These are phyloP conservation scores for Hansenula anomala DNA, from an alignment of 1,139 yeast genomes.

Conservation along the genomic window DNA sequence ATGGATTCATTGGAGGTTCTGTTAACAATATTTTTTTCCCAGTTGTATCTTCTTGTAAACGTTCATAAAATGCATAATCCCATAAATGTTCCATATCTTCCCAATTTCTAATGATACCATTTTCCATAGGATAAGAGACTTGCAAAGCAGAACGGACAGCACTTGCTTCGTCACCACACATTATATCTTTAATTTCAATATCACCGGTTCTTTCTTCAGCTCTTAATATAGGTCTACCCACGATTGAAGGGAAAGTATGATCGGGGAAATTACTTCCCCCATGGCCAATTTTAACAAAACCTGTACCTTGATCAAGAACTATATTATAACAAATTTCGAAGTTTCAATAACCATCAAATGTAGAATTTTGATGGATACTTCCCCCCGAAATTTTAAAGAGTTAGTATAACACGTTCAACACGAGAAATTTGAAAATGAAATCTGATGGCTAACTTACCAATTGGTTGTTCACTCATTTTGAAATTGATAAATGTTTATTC, in stretches of 20 bases:
- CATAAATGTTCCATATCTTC: slow-evolving; percentile 98
- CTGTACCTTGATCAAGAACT: slow-evolving; percentile 99
- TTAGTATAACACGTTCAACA: neutral
- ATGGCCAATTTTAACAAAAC: slow-evolving; percentile 91
- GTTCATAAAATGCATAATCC: slow-evolving; percentile 95
- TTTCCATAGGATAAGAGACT: slow-evolving; percentile 96
- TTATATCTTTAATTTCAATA: slow-evolving; percentile 79
- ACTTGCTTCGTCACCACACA: slow-evolving; percentile 97
- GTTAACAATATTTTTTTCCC: slow-evolving; percentile 84
- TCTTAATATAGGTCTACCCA: slow-evolving; percentile 94
- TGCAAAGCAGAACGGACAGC: slow-evolving; percentile 87
- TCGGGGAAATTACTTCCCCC: slow-evolving; percentile 98
- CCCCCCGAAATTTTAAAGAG: neutral
- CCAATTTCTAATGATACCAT: slow-evolving; percentile 97
- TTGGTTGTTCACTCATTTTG: slow-evolving; percentile 20
- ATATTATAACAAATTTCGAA: neutral
- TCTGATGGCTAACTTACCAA: slow-evolving; percentile 4
- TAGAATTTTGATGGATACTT: neutral
- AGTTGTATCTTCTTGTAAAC: slow-evolving; percentile 72
- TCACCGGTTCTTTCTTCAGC: slow-evolving; percentile 88
- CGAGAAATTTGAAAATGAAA: neutral
- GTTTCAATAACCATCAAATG: no score
- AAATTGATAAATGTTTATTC: neutral
- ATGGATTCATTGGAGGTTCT: slow-evolving; percentile 97
- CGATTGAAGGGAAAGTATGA: slow-evolving; percentile 96